Evolutionary conservation across 257 asterid species (phyloP), one percentile per base, ranked within the genome.

Genomic region (Thymus quinquecostatus): DNA sequence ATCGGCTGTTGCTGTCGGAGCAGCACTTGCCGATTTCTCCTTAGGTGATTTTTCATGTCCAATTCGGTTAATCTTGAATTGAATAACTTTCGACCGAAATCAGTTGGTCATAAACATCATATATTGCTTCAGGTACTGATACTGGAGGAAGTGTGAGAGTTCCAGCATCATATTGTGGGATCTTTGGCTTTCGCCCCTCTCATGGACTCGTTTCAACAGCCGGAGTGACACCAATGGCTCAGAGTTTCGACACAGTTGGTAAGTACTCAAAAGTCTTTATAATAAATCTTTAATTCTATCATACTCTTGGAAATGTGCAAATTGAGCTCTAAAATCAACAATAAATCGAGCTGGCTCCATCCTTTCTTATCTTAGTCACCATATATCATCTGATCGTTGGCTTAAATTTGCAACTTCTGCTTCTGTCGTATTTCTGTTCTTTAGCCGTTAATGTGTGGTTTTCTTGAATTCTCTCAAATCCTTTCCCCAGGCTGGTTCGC

Each of bases 121-220:
- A 64, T 68, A 30, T 61, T 49, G 11, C 4, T 58, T 32, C 68
- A 92, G 98, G 98, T 67, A 93, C 98, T 2, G 98, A 91, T 60
- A 91, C 98, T 48, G 96, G 98, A 32, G 97, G 98, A 70, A 93
- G 98, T 74, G 86, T 90, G 55, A 81, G 98, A 82, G 96, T 89
- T 72, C 98, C 98, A 40, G 91, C 96, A 21, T 86, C 98, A 4
- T 93, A 89, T 66, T 93, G 98, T 33, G 96, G 94, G 41, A 88
- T 91, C 70, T 85, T 79, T 13, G 98, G 98, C 33, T 83, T 91
- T 69, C 91, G 97, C 1, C 98, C 98, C 41, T 93, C 97, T 69
- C 96, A 89, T 82, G 98, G 94, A 71, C 64, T 79, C 76, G 81
- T 91, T 66, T 83, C 97, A 10, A 79, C 89, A 3, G 48, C 75